Evolutionary conservation across 2,329 filamentous ascomycete species (phyloP).

Genomic region (Mycosphaerella sp.): DNA sequence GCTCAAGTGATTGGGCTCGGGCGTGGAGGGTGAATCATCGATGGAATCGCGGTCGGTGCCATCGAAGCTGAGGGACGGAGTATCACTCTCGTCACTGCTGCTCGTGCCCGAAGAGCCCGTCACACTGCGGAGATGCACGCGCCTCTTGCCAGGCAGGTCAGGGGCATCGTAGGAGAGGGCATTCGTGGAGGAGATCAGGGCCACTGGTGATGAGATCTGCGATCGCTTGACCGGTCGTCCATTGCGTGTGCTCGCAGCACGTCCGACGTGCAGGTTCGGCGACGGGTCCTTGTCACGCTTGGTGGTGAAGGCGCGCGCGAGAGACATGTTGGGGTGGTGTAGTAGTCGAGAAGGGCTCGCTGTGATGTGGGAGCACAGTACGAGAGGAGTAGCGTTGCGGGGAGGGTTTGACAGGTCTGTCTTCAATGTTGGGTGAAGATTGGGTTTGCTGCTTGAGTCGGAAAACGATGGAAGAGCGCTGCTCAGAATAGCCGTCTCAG

Average conservation of each 20-base stretch:
- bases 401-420: not conserved
- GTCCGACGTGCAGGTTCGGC: conserved; percentile 32
- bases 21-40: conserved; percentile 39
- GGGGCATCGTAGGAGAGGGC: conserved; percentile 93
- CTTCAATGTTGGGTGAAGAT: not conserved
- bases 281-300: conserved; percentile 54
- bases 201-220: conserved; percentile 82
- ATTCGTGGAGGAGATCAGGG: conserved; percentile 90
- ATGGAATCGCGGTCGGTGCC: conserved; percentile 60
- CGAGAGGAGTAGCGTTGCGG: not conserved
- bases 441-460: not conserved
- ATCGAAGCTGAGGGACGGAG: conserved; percentile 47
- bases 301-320: conserved; percentile 68
- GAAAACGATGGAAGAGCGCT: not conserved
- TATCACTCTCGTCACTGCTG: conserved; percentile 64
- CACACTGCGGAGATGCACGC: conserved; percentile 24
- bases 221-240: conserved; percentile 49
- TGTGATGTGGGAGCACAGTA: not conserved
- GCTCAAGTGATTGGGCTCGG: conserved; percentile 50
- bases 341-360: not conserved
- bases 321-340: conserved; percentile 40
- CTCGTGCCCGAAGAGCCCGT: conserved; percentile 39
- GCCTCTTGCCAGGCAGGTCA: conserved; percentile 52
- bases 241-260: conserved; percentile 44
- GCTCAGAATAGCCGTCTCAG: not conserved